A percentile compares a stretch with the other conserved stretches of the same genome.
Evolutionary conservation across 192 early-diverging fungal species (phyloP).

Genomic region (Podochytrium sp.): DNA sequence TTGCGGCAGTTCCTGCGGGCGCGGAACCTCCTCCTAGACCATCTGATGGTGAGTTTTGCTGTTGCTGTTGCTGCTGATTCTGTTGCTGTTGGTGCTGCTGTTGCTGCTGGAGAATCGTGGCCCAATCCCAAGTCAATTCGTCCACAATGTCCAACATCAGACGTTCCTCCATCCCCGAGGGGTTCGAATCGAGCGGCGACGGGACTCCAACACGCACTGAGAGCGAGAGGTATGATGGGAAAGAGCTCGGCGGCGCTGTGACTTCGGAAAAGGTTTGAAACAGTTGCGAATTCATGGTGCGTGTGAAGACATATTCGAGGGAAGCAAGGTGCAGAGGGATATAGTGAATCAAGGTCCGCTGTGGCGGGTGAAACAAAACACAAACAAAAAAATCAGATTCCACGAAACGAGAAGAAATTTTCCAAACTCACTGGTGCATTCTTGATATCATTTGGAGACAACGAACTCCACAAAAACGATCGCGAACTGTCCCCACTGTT

Average conservation of each 20-base stretch:
- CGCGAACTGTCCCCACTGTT: constrained; percentile 27
- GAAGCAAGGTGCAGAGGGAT: constrained; percentile 41
- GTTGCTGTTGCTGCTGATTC: not conserved
- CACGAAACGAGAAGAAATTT: not conserved
- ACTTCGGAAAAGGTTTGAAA: constrained; percentile 22
- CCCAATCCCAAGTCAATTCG: constrained; percentile 29
- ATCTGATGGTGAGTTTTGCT: no score
- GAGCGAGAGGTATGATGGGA: constrained; percentile 19
- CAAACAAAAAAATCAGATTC: not conserved
- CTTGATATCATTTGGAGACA: constrained; percentile 40
- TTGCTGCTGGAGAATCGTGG: not conserved
- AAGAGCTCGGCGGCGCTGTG: not conserved
- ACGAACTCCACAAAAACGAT: constrained; percentile 28
- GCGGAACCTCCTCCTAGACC: no score
- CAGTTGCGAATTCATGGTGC: not conserved
- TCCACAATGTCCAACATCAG: constrained; percentile 31
- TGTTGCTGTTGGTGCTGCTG: not conserved
- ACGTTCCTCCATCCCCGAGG: constrained; percentile 23
- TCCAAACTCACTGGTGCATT: constrained; percentile 37
- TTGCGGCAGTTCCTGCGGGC: not conserved
- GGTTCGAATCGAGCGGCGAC: constrained; percentile 15
- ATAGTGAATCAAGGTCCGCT: constrained; percentile 50
- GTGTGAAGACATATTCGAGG: constrained; percentile 34
- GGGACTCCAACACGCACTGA: constrained; percentile 25
- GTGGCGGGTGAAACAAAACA: not conserved